Base-by-base conservation (phyloP, 2,329 filamentous ascomycete genomes). In the Stemphylium beticola region DNA sequence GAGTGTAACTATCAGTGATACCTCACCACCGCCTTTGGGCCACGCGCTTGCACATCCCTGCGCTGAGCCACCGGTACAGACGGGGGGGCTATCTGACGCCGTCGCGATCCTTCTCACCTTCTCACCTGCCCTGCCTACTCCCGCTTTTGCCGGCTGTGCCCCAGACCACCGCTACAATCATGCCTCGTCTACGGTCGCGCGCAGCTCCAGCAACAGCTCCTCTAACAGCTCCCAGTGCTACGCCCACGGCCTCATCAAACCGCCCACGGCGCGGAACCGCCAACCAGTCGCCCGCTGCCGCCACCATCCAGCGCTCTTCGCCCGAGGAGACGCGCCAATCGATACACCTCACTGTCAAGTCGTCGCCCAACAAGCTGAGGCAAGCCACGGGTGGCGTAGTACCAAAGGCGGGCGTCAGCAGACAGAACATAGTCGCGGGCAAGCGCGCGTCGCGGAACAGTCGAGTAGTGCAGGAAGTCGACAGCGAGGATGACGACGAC, bases 301-400 rank as follows among this genome's bases (percentile, higher is more conserved):
- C 74, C 43, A 66, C 73, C 42, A 74, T 78, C 49, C 70, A 77
- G 62, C 71, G 71, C 53, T 71, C 70, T 42, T 74, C 76, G 39
- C 76, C 77, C 54, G 73, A 78, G 46, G 74, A 76, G 55, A 74
- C 74, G 37, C 77, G 76, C 55, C 77, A 76, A 55, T 79, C 77
- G 45, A 77, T 82, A 51, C 74, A 77, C 51, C 74, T 82, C 54
- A 82, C 79, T 34, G 79, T 82, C 60, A 81, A 81, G 57, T 78
- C 79, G 12, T 77, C 78, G 2, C 79, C 80, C 15, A 78, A 73
- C 69, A 81, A 79, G 68, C 74, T 82, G 20, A 73, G 79, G 49
- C 76, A 81, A 53, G 80, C 78, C 33, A 81, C 77, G 0, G 75
- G 75, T 34, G 75, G 73, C 24, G 64, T 62, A 8, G 48, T 60